A percentile compares a stretch with the other conserved stretches of the same genome.
Conservation (phyloP, 2,329 filamentous ascomycete species). For the Venturia nashicola region DNA sequence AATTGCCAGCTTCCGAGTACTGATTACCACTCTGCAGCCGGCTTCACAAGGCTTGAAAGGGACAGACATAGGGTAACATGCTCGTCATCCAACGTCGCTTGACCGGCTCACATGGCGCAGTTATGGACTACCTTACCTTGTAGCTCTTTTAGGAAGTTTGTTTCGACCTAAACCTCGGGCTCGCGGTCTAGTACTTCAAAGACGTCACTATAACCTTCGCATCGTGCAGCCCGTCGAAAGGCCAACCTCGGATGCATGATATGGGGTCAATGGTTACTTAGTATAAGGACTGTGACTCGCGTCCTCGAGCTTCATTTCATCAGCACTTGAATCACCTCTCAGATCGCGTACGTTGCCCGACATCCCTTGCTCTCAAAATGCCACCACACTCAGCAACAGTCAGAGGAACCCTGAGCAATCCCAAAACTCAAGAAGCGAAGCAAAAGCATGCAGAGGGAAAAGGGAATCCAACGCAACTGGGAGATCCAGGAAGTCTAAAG, state of each 20-base stretch:
- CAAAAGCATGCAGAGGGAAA: not conserved
- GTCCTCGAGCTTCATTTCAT: not conserved
- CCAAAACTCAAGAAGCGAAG: slow-evolving; percentile 5
- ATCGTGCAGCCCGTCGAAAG: not conserved
- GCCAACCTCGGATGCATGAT: not conserved
- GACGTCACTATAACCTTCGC: not conserved
- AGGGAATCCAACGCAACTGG: not conserved
- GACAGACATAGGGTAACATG: not conserved
- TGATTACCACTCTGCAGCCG: not conserved
- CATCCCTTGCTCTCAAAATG: not conserved
- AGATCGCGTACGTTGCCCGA: too few relatives aligned
- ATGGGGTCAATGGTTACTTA: not conserved
- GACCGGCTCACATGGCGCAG: not conserved
- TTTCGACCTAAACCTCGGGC: not conserved
- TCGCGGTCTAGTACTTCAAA: not conserved
- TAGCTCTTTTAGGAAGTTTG: not conserved
- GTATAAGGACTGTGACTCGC: not conserved
- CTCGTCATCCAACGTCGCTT: not conserved
- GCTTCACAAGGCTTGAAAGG: not conserved
- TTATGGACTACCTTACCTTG: not conserved
- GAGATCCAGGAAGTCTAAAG: slow-evolving; percentile 7
- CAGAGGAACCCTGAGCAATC: slow-evolving; percentile 1
- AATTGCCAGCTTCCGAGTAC: too few relatives aligned
- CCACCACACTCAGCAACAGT: slow-evolving; percentile 5
- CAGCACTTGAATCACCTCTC: not conserved